Percentiles rank a stretch among this genome's conserved stretches.
phyloP scores from a whole-genome alignment of 257 asterid genomes.

The Lycium barbarum region DNA sequence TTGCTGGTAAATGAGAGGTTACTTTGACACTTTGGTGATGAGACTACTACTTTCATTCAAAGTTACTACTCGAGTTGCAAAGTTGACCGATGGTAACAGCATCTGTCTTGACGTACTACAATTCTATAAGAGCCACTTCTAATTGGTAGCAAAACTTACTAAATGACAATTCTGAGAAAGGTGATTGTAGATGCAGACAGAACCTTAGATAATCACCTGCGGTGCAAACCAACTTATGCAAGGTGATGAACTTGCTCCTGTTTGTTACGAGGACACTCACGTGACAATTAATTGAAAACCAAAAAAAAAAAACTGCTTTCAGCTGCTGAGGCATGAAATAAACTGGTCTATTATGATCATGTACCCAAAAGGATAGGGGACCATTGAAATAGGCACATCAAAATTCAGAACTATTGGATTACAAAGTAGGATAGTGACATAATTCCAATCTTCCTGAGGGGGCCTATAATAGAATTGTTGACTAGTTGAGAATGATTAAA shows the following conservation, averaged over 20 bases:
- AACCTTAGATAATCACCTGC: not conserved
- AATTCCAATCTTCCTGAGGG: not conserved
- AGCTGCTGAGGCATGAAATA: not conserved
- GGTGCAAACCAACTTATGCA: not conserved
- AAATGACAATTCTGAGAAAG: not conserved
- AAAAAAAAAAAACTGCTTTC: not conserved
- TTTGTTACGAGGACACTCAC: not conserved
- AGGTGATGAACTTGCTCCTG: not conserved
- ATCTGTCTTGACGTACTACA: not conserved
- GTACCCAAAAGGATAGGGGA: not conserved
- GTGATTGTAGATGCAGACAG: not conserved
- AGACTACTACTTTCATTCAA: not conserved
- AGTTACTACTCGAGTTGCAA: not conserved
- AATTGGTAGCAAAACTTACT: not conserved
- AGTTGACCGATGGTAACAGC: not conserved
- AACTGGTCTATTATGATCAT: not conserved
- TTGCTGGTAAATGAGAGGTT: not conserved
- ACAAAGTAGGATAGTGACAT: constrained; percentile 23
- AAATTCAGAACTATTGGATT: not conserved
- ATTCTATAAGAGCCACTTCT: not conserved
- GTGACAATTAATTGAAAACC: not conserved
- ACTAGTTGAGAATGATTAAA: not conserved
- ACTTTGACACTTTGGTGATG: not conserved
- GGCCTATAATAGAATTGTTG: not conserved
- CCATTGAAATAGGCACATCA: constrained; percentile 22